A percentile compares a stretch with the other conserved stretches of the same genome.
Conservation (phyloP, 192 early-diverging fungal species). For the Podila epigama region DNA sequence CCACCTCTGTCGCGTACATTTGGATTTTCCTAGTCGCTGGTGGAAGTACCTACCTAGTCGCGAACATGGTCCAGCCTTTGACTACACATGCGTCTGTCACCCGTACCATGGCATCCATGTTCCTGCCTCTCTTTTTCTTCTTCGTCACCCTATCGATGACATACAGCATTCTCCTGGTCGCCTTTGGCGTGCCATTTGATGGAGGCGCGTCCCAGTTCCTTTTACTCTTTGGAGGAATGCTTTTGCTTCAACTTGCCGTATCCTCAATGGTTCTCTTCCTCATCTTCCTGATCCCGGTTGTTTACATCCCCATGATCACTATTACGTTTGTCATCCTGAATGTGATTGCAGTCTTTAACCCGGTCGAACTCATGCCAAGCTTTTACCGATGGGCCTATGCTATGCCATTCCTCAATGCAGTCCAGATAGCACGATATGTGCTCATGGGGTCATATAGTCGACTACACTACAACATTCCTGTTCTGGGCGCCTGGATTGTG, state of each 20-base stretch:
- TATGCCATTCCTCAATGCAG: slow-evolving; percentile 59
- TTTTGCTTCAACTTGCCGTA: slow-evolving; percentile 26
- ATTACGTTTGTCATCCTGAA: slow-evolving; percentile 49
- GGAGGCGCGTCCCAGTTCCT: slow-evolving; percentile 25
- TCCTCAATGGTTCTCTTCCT: slow-evolving; percentile 40
- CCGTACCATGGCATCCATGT: slow-evolving; percentile 15
- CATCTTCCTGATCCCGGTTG: slow-evolving; percentile 38
- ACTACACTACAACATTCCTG: slow-evolving; percentile 40
- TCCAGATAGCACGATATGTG: slow-evolving; percentile 47
- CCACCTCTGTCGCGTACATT: slow-evolving; percentile 40
- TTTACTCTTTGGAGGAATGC: slow-evolving; percentile 36
- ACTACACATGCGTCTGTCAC: slow-evolving; percentile 1
- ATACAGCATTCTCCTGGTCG: slow-evolving; percentile 21
- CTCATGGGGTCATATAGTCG: slow-evolving; percentile 54
- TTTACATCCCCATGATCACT: slow-evolving; percentile 30
- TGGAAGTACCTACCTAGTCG: slow-evolving; percentile 38
- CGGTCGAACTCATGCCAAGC: slow-evolving; percentile 41
- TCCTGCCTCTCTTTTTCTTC: slow-evolving; percentile 14
- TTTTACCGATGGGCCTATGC: slow-evolving; percentile 53
- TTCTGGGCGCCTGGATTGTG: slow-evolving; percentile 50
- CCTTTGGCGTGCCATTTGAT: slow-evolving; percentile 30
- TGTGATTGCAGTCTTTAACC: slow-evolving; percentile 45
- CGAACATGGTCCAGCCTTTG: slow-evolving; percentile 37
- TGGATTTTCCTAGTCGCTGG: slow-evolving; percentile 47
- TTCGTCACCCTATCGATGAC: slow-evolving; percentile 13